These are phyloP conservation scores for Rhizodiscina lignyota DNA, from an alignment of 495 filamentous ascomycete genomes.

Conservation along the genomic window DNA sequence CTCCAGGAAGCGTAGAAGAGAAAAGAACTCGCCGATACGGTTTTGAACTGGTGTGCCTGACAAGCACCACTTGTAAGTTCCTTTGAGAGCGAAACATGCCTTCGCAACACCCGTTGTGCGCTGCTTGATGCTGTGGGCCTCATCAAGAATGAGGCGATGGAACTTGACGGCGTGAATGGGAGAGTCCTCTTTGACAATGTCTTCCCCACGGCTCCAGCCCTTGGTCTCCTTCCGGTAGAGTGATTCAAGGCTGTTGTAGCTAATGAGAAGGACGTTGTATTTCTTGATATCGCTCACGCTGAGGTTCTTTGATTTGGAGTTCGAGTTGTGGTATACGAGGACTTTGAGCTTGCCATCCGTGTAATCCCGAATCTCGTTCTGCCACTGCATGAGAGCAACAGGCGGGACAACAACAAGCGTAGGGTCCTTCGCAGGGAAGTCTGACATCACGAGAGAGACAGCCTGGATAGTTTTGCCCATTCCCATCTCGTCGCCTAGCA, in stretches of 20 bases:
- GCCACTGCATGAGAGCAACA: slow-evolving; percentile 95
- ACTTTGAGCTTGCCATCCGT: slow-evolving; percentile 81
- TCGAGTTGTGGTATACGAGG: slow-evolving; percentile 75
- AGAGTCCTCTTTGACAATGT: slow-evolving; percentile 64
- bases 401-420: slow-evolving; percentile 85
- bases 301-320: slow-evolving; percentile 61
- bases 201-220: slow-evolving; percentile 66
- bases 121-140: slow-evolving; percentile 91
- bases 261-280: slow-evolving; percentile 90
- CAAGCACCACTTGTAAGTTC: slow-evolving; percentile 83
- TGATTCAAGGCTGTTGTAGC: slow-evolving; percentile 78
- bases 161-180: slow-evolving; percentile 74
- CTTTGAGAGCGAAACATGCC: slow-evolving; percentile 78
- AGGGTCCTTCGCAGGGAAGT: slow-evolving; percentile 67
- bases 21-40: slow-evolving; percentile 94
- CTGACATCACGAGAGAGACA: slow-evolving; percentile 92
- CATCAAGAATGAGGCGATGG: slow-evolving; percentile 85
- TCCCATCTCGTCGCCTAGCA: slow-evolving; percentile 93
- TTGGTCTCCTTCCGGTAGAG: slow-evolving; percentile 85
- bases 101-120: slow-evolving; percentile 80
- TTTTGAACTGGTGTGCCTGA: slow-evolving; percentile 92
- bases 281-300: slow-evolving; percentile 54
- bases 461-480: slow-evolving; percentile 98
- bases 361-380: slow-evolving; percentile 80
- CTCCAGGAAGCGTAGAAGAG: slow-evolving; percentile 77